phyloP scores from a whole-genome alignment of 2,329 filamentous ascomycete species.

The Diaporthe eres region DNA sequence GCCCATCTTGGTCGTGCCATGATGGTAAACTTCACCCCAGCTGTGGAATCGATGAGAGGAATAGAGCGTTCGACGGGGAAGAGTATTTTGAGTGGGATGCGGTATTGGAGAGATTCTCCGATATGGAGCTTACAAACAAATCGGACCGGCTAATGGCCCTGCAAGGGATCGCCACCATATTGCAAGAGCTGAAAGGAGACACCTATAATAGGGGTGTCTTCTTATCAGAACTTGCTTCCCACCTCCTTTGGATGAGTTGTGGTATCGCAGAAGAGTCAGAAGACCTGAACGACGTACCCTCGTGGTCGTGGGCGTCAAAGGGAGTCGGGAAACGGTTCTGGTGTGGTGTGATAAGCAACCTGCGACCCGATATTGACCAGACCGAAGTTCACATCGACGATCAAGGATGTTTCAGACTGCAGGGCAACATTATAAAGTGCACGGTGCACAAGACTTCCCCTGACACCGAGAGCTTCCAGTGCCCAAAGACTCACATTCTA shows the following conservation, averaged over 20 bases:
- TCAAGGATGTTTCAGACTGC: background rate
- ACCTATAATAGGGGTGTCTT: background rate
- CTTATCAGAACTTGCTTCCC: background rate
- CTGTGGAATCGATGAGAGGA: background rate
- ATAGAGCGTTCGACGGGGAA: background rate
- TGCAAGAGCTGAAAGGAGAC: background rate
- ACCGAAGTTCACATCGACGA: background rate
- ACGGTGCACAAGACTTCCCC: too few relatives aligned
- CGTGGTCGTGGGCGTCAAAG: background rate
- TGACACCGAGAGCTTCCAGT: too few relatives aligned
- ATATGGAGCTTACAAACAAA: background rate
- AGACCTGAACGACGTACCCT: background rate
- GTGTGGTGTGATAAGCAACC: background rate
- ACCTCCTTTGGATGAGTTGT: background rate
- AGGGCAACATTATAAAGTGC: background rate
- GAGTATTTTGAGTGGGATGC: background rate
- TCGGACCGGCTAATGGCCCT: background rate
- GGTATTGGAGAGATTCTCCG: background rate
- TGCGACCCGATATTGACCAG: background rate
- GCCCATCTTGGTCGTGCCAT: background rate
- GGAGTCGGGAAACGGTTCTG: background rate
- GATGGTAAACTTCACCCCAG: rapidly evolving
- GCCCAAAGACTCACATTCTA: background rate
- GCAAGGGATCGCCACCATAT: background rate
- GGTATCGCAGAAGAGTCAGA: background rate